A percentile compares a stretch with the other conserved stretches of the same genome.
Conservation (phyloP, 2,329 filamentous ascomycete species). For the Kalmusia sp. region DNA sequence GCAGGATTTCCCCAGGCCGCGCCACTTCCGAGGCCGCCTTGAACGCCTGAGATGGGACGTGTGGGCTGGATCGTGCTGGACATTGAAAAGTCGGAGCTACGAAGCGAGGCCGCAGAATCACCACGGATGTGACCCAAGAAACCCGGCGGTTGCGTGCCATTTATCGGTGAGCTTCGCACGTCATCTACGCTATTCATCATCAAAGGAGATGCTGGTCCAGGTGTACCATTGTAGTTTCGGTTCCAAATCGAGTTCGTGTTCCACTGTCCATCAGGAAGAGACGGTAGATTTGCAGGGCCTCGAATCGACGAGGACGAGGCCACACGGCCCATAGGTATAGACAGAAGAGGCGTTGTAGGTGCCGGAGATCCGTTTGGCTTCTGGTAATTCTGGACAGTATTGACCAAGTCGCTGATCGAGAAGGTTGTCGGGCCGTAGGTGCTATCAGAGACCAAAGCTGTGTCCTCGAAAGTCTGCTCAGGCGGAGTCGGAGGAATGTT, state of each 20-base stretch:
- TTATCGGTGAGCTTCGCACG: slow-evolving; percentile 39
- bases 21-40: slow-evolving; percentile 37
- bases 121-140: slow-evolving; percentile 51
- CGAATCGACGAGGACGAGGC: slow-evolving; percentile 44
- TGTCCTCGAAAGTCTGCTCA: slow-evolving; percentile 54
- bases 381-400: slow-evolving; percentile 46
- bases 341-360: slow-evolving; percentile 30
- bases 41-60: slow-evolving; percentile 30
- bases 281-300: slow-evolving; percentile 43
- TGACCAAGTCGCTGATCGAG: slow-evolving; percentile 47
- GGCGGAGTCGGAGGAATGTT: slow-evolving; percentile 56
- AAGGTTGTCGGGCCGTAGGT: slow-evolving; percentile 36
- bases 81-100: slow-evolving; percentile 38
- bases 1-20: slow-evolving; percentile 41
- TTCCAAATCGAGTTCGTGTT: slow-evolving; percentile 48
- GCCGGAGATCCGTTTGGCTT: slow-evolving; percentile 32
- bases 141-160: slow-evolving; percentile 36
- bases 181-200: slow-evolving; percentile 29
- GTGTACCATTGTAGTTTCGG: slow-evolving; percentile 35
- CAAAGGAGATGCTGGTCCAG: slow-evolving; percentile 39
- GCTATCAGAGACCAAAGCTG: slow-evolving; percentile 39
- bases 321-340: slow-evolving; percentile 42
- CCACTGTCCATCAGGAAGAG: slow-evolving; percentile 45
- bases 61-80: slow-evolving; percentile 22
- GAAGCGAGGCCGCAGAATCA: slow-evolving; percentile 51